Conservation (phyloP, 2,329 filamentous ascomycete species). For the Hypoxylon sp. region DNA sequence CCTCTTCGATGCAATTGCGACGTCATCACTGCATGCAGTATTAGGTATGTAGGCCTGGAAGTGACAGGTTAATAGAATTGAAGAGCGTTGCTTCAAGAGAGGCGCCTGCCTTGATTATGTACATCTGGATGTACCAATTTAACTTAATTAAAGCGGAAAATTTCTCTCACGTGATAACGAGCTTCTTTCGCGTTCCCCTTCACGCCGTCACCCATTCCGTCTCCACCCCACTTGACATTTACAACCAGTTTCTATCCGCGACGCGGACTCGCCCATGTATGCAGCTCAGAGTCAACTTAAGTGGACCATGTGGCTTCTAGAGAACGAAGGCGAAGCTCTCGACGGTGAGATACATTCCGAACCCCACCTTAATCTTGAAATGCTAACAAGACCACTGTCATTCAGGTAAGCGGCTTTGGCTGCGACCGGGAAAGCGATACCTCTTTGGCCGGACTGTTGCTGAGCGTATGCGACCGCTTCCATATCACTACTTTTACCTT, state of each 20-base stretch:
- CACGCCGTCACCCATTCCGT: slow-evolving; percentile 25
- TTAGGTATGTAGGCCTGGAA: too few species aligned
- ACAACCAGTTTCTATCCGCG: slow-evolving; percentile 6
- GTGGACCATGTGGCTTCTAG: slow-evolving; percentile 66
- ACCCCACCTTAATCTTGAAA: slow-evolving; percentile 1
- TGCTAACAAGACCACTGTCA: slow-evolving; percentile 36
- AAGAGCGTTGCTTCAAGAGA: background rate
- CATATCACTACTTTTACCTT: background rate
- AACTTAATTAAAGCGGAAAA: background rate
- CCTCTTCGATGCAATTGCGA: background rate
- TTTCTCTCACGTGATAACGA: slow-evolving; percentile 38
- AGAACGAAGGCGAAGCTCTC: slow-evolving; percentile 63
- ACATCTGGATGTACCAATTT: background rate
- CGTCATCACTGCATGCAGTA: background rate
- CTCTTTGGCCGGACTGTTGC: slow-evolving; percentile 84
- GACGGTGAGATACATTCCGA: slow-evolving; percentile 53
- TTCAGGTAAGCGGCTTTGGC: slow-evolving; percentile 80
- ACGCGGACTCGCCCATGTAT: slow-evolving; percentile 11
- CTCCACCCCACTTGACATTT: slow-evolving; percentile 11
- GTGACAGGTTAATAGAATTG: background rate
- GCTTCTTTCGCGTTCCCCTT: slow-evolving; percentile 38
- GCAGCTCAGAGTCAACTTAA: background rate
- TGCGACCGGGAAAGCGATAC: slow-evolving; percentile 86
- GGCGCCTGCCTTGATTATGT: background rate
- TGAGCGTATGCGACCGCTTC: slow-evolving; percentile 63